Evolutionary conservation across 352 stramenopile genomes (phyloP).

Genomic region (Pythium coloratum): DNA sequence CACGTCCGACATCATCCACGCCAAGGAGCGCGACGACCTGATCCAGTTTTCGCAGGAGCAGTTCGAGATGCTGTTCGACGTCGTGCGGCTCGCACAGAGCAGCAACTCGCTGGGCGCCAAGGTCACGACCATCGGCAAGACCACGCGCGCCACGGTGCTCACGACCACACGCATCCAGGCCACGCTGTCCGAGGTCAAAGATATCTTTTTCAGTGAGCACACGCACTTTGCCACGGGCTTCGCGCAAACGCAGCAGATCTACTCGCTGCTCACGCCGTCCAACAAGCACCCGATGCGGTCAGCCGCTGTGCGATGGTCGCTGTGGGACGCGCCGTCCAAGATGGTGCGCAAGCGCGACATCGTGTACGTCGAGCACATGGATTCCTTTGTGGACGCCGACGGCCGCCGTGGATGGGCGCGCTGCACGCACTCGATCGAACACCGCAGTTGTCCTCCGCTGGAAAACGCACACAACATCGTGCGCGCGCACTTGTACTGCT

Average conservation of each 20-base stretch:
- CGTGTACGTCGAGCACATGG: conserved; percentile 68
- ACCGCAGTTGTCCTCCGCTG: conserved; percentile 59
- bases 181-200: conserved; percentile 51
- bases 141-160: conserved; percentile 55
- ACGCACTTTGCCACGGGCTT: conserved; percentile 63
- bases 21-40: conserved; percentile 25
- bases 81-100: conserved; percentile 15
- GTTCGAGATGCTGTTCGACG: conserved; percentile 27
- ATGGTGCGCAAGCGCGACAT: conserved; percentile 61
- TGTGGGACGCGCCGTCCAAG: conserved; percentile 61
- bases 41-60: conserved; percentile 27
- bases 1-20: conserved; percentile 27
- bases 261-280: conserved; percentile 47
- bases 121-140: conserved; percentile 45
- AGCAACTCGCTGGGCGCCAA: conserved; percentile 29
- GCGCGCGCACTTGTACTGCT: conserved; percentile 59
- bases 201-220: conserved; percentile 62
- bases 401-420: conserved; percentile 58
- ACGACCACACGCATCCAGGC: conserved; percentile 45
- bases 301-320: conserved; percentile 59
- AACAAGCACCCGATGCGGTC: conserved; percentile 50
- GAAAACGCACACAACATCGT: conserved; percentile 53
- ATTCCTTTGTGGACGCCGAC: conserved; percentile 58
- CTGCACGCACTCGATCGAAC: conserved; percentile 63
- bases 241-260: conserved; percentile 59